Evolutionary conservation across 768 basidiomycete genomes (phyloP), one percentile per base, ranked within the genome.

Genomic region (Mycena maculata): DNA sequence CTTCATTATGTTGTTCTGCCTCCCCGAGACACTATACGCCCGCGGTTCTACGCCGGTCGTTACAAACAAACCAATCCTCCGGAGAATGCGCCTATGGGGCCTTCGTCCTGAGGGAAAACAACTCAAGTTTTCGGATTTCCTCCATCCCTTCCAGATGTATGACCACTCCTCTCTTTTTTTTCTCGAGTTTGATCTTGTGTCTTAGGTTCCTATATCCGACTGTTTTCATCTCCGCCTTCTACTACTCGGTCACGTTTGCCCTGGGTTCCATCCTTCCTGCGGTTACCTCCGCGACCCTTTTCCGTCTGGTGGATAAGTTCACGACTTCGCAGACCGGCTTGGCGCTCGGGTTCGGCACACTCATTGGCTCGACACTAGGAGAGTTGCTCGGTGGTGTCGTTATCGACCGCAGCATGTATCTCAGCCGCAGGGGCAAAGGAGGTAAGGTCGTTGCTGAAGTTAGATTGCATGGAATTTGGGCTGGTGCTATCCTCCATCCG

Each of bases 231-330:
- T 53, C 71, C 4, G 71, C 71, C 4, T 18, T 70, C 38, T 72
- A 67, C 49, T 72, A 72, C 52, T 56, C 60, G 2, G 47, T 67
- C 23, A 59, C 65, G 18, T 72, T 67, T 16, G 39, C 58, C 0
- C 33, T 70, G 20, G 42, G 61, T 30, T 67, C 65, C 10, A 72
- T 72, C 39, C 66, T 72, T 4, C 71, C 71, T 16, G 69, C 69
- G 13, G 71, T 72, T 3, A 72, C 71, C 33, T 64, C 63, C 3
- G 71, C 71, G n/a, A 70, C 68, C 16, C 68, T 72, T 16, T 72
- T 72, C 66, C 53, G 57, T 11, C 28, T 49, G 20, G 39, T 56
- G 6, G 39, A 70, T 45, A 28, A 68, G 4, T 70, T 72, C 31
- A 70, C 65, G 6, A 52, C 69, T 9, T 71, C 69, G 30, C 31